Conservation (phyloP, 2,329 filamentous ascomycete genomes). For the Colletotrichum sp. region DNA sequence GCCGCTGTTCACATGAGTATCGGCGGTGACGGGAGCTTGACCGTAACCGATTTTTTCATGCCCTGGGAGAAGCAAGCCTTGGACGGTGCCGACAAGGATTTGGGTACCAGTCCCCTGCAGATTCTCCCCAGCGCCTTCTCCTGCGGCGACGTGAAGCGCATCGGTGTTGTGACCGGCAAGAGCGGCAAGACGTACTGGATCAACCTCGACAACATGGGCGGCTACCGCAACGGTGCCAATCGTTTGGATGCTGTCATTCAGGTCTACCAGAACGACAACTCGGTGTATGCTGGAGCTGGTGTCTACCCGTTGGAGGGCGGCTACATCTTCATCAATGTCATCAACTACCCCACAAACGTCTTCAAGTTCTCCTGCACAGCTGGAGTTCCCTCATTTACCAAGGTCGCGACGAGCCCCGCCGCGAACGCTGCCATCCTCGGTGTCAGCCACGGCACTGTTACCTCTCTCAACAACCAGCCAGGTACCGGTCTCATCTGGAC, state of each 20-base stretch:
- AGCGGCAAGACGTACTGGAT: conserved; percentile 53
- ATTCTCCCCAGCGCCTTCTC: conserved; percentile 48
- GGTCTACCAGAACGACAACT: conserved; percentile 47
- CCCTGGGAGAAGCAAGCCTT: conserved; percentile 56
- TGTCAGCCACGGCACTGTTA: conserved; percentile 61
- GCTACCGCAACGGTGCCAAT: conserved; percentile 40
- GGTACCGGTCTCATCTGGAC: conserved; percentile 64
- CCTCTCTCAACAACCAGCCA: conserved; percentile 55
- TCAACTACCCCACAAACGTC: conserved; percentile 58
- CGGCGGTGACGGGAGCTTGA: conserved; percentile 44
- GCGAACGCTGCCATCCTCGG: conserved; percentile 59
- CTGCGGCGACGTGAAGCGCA: conserved; percentile 47
- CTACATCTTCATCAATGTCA: conserved; percentile 56
- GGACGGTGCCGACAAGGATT: conserved; percentile 55
- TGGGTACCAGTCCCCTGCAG: conserved; percentile 52
- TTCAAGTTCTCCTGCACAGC: conserved; percentile 61
- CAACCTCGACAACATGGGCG: conserved; percentile 44
- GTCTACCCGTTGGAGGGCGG: conserved; percentile 54
- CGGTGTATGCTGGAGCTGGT: conserved; percentile 51
- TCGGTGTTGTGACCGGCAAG: conserved; percentile 56
- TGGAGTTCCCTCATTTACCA: conserved; percentile 58
- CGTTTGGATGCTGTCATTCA: conserved; percentile 48
- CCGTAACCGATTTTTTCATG: conserved; percentile 58
- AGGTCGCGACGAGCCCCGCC: conserved; percentile 54
- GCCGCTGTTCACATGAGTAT: conserved; percentile 49